Evolutionary conservation across 345 rosid genomes (phyloP).

Genomic region (Aquilaria malaccensis): DNA sequence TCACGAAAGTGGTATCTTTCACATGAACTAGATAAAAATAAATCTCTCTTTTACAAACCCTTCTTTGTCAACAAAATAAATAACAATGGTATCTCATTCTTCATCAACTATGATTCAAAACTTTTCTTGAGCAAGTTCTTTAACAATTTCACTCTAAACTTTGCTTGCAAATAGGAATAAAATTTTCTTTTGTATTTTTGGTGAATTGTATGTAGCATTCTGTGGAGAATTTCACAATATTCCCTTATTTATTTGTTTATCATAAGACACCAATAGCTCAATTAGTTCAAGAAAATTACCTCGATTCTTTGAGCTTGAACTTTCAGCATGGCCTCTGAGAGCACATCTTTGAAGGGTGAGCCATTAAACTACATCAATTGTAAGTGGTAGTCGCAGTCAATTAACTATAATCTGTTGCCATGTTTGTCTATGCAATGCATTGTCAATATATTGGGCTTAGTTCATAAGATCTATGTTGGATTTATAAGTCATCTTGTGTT

Average conservation of each 20-base stretch:
- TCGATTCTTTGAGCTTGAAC: too few species aligned
- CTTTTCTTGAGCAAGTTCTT: too few species aligned
- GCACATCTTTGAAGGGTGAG: constrained; percentile 2
- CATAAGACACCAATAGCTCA: not conserved
- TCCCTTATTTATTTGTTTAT: not conserved
- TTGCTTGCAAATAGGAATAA: not conserved
- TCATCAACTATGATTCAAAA: too few species aligned
- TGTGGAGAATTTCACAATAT: constrained; percentile 6
- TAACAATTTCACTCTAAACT: too few species aligned
- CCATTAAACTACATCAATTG: not conserved
- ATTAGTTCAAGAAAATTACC: too few species aligned
- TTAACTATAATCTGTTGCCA: not conserved
- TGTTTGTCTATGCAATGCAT: not conserved
- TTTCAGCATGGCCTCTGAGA: constrained; percentile 10
- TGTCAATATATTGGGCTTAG: not conserved
- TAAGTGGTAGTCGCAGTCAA: not conserved
- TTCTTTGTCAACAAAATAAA: too few species aligned
- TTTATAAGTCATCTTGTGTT: not conserved
- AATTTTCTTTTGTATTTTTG: not conserved
- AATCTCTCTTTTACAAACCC: too few species aligned
- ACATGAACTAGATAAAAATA: too few species aligned
- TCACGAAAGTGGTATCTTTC: too few species aligned
- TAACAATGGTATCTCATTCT: too few species aligned
- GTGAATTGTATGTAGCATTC: constrained; percentile 2
- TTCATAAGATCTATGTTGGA: not conserved